phyloP scores from a whole-genome alignment of 805 yeast genomes.

The Blastobotrys americana region DNA sequence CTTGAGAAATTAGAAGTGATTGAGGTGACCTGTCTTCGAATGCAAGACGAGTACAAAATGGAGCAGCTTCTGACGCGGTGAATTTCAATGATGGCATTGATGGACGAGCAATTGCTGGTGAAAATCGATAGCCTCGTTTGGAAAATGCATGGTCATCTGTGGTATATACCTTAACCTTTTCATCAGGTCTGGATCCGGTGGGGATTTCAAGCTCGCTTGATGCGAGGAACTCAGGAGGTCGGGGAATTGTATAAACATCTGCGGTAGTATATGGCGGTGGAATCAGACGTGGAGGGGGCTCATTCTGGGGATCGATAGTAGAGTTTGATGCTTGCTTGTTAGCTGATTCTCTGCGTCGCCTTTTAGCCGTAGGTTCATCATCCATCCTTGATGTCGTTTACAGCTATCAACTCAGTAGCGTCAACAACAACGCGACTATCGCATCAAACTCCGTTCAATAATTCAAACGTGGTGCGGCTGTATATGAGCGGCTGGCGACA shows the following conservation, averaged over 20 bases:
- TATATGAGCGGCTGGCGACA: background rate
- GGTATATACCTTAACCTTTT: conserved; percentile 15
- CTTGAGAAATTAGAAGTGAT: conserved; percentile 33
- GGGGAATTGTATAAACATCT: background rate
- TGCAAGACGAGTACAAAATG: conserved; percentile 49
- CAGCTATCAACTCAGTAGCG: background rate
- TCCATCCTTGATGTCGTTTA: background rate
- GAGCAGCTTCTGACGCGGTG: conserved; percentile 67
- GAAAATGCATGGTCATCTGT: conserved; percentile 78
- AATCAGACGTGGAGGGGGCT: background rate
- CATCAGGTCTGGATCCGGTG: background rate
- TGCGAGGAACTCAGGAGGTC: background rate
- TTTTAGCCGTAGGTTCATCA: background rate
- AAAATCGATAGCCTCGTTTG: conserved; percentile 72
- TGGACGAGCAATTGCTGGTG: conserved; percentile 63
- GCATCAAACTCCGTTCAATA: background rate
- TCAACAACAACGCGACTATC: background rate
- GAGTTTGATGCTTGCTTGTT: background rate
- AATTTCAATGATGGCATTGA: conserved; percentile 50
- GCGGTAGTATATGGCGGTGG: background rate
- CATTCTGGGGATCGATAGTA: background rate
- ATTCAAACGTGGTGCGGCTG: background rate
- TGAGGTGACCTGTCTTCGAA: conserved; percentile 66
- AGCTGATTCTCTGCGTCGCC: conserved; percentile 1
- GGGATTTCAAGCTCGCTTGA: background rate